Conservation (phyloP, 2,329 filamentous ascomycete genomes). For the Didymosphaeria variabile region DNA sequence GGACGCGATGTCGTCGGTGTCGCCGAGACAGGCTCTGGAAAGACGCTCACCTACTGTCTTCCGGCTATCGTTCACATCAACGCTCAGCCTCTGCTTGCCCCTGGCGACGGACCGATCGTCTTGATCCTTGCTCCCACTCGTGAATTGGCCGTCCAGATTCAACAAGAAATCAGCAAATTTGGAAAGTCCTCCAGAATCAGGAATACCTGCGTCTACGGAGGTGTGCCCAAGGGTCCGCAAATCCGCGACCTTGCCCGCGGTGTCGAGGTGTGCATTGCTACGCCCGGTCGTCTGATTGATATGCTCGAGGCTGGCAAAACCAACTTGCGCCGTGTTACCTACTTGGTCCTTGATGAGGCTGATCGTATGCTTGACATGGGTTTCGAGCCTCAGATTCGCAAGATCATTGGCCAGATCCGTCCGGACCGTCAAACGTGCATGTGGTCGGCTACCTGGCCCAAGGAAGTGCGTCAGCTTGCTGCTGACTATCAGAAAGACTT, state of each 20-base stretch:
- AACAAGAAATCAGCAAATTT: slow-evolving; percentile 98
- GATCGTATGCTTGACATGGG: slow-evolving; percentile 99
- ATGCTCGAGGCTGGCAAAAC: slow-evolving; percentile 99
- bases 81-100: slow-evolving; percentile 93
- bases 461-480: slow-evolving; percentile 93
- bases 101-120: slow-evolving; percentile 95
- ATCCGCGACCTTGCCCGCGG: slow-evolving; percentile 94
- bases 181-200: slow-evolving; percentile 97
- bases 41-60: slow-evolving; percentile 98
- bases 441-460: slow-evolving; percentile 99
- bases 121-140: slow-evolving; percentile 95
- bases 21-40: slow-evolving; percentile 98
- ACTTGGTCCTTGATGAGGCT: slow-evolving; percentile 97
- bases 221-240: slow-evolving; percentile 97
- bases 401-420: slow-evolving; percentile 97
- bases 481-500: slow-evolving; percentile 92
- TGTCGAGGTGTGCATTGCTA: slow-evolving; percentile 98
- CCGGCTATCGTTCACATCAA: slow-evolving; percentile 99
- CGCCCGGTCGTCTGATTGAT: slow-evolving; percentile 95
- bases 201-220: slow-evolving; percentile 98
- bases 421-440: slow-evolving; percentile 99
- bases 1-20: slow-evolving; percentile 99
- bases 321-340: slow-evolving; percentile 96
- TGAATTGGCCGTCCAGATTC: slow-evolving; percentile 98
- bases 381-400: slow-evolving; percentile 99